phyloP scores from a whole-genome alignment of 371 early-diverging fungal genomes.

The Nematocida major region DNA sequence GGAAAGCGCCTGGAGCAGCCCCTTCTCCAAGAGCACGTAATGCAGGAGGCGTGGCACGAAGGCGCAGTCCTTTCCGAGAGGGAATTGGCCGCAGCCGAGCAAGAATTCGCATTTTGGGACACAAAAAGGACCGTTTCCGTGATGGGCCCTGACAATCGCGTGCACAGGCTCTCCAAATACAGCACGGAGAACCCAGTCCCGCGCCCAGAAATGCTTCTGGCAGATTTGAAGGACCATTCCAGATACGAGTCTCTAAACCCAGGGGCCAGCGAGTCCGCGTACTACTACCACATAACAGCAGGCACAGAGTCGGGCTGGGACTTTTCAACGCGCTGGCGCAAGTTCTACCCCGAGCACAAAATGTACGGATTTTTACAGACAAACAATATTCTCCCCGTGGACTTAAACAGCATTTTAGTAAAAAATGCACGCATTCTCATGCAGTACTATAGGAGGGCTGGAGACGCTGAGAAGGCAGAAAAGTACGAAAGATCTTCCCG shows the following conservation, averaged over 20 bases:
- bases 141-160: not conserved
- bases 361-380: slow-evolving; percentile 65
- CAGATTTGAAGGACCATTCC: not conserved
- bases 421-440: slow-evolving; percentile 68
- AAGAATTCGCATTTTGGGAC: slow-evolving; percentile 38
- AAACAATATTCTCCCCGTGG: slow-evolving; percentile 71
- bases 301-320: slow-evolving; percentile 84
- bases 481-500: slow-evolving; percentile 53
- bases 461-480: slow-evolving; percentile 42
- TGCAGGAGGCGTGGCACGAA: slow-evolving; percentile 74
- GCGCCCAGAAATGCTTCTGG: slow-evolving; percentile 47
- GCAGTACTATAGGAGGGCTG: slow-evolving; percentile 22
- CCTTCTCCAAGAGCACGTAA: not conserved
- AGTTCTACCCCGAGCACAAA: not conserved
- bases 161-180: slow-evolving; percentile 8
- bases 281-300: slow-evolving; percentile 59
- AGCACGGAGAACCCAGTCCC: slow-evolving; percentile 44
- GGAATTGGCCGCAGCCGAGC: slow-evolving; percentile 23
- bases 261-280: not conserved
- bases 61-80: slow-evolving; percentile 67
- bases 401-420: slow-evolving; percentile 75
- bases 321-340: slow-evolving; percentile 72
- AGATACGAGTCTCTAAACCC: not conserved
- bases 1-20: too few relatives aligned
- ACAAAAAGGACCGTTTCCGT: not conserved